phyloP scores from a whole-genome alignment of 345 rosid species.

The Aquilaria malaccensis region DNA sequence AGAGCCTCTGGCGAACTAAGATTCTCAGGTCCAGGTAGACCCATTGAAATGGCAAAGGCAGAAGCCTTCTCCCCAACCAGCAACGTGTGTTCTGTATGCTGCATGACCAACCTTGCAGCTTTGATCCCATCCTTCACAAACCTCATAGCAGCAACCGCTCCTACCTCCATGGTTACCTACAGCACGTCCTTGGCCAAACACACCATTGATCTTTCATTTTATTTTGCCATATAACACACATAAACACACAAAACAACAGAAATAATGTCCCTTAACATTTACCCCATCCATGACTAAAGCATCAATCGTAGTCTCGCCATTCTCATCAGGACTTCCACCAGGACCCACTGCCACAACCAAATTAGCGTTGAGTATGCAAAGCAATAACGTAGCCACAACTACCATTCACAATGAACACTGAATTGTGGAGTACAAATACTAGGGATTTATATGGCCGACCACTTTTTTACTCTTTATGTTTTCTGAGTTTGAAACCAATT shows the following conservation, averaged over 20 bases:
- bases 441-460: too few species aligned
- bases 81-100: slow-evolving; percentile 68
- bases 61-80: slow-evolving; percentile 85
- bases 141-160: slow-evolving; percentile 98
- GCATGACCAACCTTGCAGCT: slow-evolving; percentile 88
- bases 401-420: background rate
- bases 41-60: slow-evolving; percentile 85
- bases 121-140: slow-evolving; percentile 85
- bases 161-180: slow-evolving; percentile 96
- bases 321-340: slow-evolving; percentile 97
- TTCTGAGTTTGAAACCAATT: too few species aligned
- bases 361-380: slow-evolving; percentile 4
- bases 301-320: slow-evolving; percentile 90
- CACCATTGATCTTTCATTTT: slow-evolving; percentile 14
- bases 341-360: slow-evolving; percentile 63
- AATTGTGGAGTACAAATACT: too few species aligned
- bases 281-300: slow-evolving; percentile 96
- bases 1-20: slow-evolving; percentile 73
- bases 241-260: background rate
- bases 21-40: slow-evolving; percentile 82
- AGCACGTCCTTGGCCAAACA: slow-evolving; percentile 37
- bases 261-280: slow-evolving; percentile 13
- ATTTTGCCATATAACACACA: background rate
- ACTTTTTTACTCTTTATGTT: background rate
- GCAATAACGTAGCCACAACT: slow-evolving; percentile 5